Evolutionary conservation across 768 basidiomycete genomes (phyloP).

Genomic region (Lactifluus subvellereus): DNA sequence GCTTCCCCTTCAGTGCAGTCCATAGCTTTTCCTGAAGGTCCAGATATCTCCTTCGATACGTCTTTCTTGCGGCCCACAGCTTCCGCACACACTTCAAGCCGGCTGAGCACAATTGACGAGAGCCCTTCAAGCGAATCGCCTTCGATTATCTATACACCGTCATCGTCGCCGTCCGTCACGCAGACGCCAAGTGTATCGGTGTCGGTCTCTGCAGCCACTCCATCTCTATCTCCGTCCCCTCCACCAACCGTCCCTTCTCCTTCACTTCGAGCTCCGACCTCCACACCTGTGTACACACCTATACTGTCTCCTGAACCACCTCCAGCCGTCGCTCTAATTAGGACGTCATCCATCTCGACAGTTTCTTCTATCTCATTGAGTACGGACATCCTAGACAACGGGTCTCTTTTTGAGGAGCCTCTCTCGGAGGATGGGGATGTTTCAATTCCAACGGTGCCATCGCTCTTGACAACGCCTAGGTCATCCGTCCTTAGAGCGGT

Average conservation of each 20-base stretch:
- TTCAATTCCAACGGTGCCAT: slow-evolving; percentile 46
- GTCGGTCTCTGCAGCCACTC: slow-evolving; percentile 31
- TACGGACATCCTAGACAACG: slow-evolving; percentile 29
- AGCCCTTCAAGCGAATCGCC: slow-evolving; percentile 28
- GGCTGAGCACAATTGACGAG: slow-evolving; percentile 25
- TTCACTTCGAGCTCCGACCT: slow-evolving; percentile 29
- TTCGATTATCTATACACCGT: slow-evolving; percentile 35
- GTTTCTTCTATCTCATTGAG: slow-evolving; percentile 31
- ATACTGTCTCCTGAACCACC: slow-evolving; percentile 19
- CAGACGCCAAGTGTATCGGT: slow-evolving; percentile 39
- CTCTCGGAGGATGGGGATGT: slow-evolving; percentile 27
- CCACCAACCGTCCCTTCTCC: slow-evolving; percentile 29
- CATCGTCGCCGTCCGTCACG: slow-evolving; percentile 36
- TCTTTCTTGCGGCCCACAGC: slow-evolving; percentile 64
- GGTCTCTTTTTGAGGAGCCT: slow-evolving; percentile 26
- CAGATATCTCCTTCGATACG: slow-evolving; percentile 66
- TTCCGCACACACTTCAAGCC: slow-evolving; percentile 26
- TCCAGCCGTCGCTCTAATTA: slow-evolving; percentile 29
- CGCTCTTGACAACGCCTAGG: slow-evolving; percentile 44
- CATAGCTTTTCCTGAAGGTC: slow-evolving; percentile 48
- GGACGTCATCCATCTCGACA: slow-evolving; percentile 31
- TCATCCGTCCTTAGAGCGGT: slow-evolving; percentile 29
- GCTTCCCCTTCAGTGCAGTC: slow-evolving; percentile 62
- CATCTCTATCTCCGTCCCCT: slow-evolving; percentile 30
- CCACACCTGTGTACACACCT: slow-evolving; percentile 20